Evolutionary conservation across 2,329 filamentous ascomycete genomes (phyloP), one percentile per base, ranked within the genome.

Genomic region (Diaporthe velutina): DNA sequence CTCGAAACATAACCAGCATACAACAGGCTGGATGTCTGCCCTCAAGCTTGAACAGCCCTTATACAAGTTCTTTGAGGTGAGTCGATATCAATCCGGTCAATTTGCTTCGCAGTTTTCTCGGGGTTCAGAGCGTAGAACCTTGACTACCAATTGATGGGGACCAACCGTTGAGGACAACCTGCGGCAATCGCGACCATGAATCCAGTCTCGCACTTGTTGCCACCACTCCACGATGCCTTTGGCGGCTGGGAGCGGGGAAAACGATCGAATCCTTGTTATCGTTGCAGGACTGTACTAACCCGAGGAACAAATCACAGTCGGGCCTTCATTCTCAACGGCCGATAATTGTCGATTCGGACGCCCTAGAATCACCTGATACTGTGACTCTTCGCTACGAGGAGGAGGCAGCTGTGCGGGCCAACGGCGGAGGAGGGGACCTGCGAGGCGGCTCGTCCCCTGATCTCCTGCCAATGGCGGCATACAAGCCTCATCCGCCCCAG

Each of bases 391-490:
- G 86, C 78, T 89, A 90, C 86, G 89, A 90, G 84, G 88, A 90
- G 83, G 88, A 85, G 75, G 82, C 84, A 80, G 86, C 87, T 57
- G 86, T 85, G 77, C 85, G 85, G 84, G 86, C 84, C 77, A 88
- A 86, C 85, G 87, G 88, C 80, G 87, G 75, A 75, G 75, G 71
- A 72, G 75, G 87, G 83, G 86, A 85, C 83, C 86, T 86, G 83
- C 84, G 84, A 80, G 86, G 87, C 88, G 91, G 88, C 85, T 91
- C 86, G 85, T 87, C 88, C 82, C 87, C 83, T 83, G 84, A 86
- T 83, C 84, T 92, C 80, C 86, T 94, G 85, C 92, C 93, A 85
- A 96, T 96, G 93, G 93, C 94, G 84, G 93, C 93, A 85, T 96
- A 95, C 88, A 98, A 97, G 86, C 85, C 91, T 75, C 91, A 93